These are phyloP conservation scores for Coniochaeta sp. DNA, from an alignment of 2,329 filamentous ascomycete species.

Conservation along the genomic window DNA sequence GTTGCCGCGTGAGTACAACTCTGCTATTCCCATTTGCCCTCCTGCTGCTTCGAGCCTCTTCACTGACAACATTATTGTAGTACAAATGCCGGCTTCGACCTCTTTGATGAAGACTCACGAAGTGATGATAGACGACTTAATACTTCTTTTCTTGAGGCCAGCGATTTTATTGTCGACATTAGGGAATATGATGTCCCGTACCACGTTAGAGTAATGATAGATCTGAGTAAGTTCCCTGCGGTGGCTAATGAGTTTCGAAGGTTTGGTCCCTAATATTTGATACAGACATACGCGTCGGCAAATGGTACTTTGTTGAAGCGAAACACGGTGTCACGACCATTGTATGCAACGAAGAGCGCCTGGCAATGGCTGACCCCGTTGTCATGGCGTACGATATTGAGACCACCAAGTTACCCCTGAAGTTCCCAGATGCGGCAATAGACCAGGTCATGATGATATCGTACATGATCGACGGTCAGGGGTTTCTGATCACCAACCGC, in stretches of 20 bases:
- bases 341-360: conserved; percentile 74
- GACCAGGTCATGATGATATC: conserved; percentile 99
- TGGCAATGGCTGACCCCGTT: conserved; percentile 90
- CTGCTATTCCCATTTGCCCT: neutral
- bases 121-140: conserved; percentile 73
- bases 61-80: conserved; percentile 28
- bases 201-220: conserved; percentile 97
- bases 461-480: conserved; percentile 99
- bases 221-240: conserved; percentile 55
- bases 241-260: too few relatives aligned
- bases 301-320: conserved; percentile 93
- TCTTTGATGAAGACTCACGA: conserved; percentile 84
- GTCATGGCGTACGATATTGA: conserved; percentile 99
- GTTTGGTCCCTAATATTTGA: conserved; percentile 14
- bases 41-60: too few relatives aligned
- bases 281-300: conserved; percentile 85
- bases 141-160: conserved; percentile 73
- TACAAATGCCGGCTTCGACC: conserved; percentile 77
- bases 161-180: conserved; percentile 97
- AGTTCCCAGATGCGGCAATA: conserved; percentile 89
- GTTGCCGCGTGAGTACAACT: conserved; percentile 64
- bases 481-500: conserved; percentile 94
- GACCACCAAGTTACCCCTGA: conserved; percentile 89
- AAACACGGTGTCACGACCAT: conserved; percentile 87
- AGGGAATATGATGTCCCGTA: conserved; percentile 99